phyloP scores from a whole-genome alignment of 352 stramenopile species.

The Phytopythium boreale region DNA sequence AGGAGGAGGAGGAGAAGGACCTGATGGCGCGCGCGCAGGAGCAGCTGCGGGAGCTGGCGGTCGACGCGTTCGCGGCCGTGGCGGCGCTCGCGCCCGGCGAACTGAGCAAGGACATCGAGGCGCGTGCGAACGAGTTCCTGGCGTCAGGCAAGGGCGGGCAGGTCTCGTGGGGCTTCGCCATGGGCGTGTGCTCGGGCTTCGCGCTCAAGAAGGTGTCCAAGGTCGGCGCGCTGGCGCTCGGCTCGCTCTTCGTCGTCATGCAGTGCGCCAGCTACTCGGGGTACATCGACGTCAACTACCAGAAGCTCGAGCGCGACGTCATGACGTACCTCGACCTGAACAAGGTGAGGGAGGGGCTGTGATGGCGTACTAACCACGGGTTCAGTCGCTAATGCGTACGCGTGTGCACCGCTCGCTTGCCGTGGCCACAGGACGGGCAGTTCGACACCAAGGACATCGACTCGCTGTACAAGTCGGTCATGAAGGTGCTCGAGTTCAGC shows the following conservation, averaged over 20 bases:
- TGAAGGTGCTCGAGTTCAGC: constrained; percentile 79
- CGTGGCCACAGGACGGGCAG: constrained; percentile 44
- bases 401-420: too few relatives aligned
- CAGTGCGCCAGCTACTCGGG: constrained; percentile 88
- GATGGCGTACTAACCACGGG: too few relatives aligned
- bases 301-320: constrained; percentile 84
- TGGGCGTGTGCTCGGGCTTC: constrained; percentile 90
- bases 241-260: constrained; percentile 82
- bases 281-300: constrained; percentile 92
- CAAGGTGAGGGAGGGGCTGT: constrained; percentile 42
- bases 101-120: constrained; percentile 37
- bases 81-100: constrained; percentile 39
- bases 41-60: constrained; percentile 44
- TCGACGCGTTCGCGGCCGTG: constrained; percentile 31
- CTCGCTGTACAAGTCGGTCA: constrained; percentile 67
- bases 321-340: constrained; percentile 74
- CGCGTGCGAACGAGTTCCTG: constrained; percentile 59
- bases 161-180: constrained; percentile 87
- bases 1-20: constrained; percentile 29
- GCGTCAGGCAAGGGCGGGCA: constrained; percentile 67
- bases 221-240: constrained; percentile 78
- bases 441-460: constrained; percentile 80
- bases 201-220: constrained; percentile 92
- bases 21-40: constrained; percentile 57
- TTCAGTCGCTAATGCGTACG: background rate